Base-by-base conservation (phyloP, 2,329 filamentous ascomycete genomes). In the Pseudogymnoascus sp. region DNA sequence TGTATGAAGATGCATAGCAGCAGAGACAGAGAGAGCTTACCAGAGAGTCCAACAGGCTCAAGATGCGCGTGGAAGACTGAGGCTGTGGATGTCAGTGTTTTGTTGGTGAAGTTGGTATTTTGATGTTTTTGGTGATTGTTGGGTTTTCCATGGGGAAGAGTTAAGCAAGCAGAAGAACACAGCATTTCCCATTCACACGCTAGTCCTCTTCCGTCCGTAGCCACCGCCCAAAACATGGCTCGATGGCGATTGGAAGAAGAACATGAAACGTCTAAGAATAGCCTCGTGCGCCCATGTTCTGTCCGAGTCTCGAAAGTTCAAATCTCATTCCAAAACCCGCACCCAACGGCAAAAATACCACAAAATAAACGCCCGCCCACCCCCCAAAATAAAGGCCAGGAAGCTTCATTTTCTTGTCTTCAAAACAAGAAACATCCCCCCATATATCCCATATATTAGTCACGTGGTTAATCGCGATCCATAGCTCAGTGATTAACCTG, bases 211-310 rank as follows among this genome's bases (percentile, higher is more conserved):
- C 10, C 37, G 57, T 37, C 31, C 4, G 10, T 61, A 51, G 21
- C 16, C 31, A 41, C 14, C 48, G n/a, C 13, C 19, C 45, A 23
- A 54, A 51, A 54, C 48, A 36, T 21, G 31, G 57, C 36, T 36
- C 57, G 31, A 61, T 25, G 31, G 31, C 36, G 57, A 61, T 61
- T 61, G 57, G 57, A 37, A 41, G 57, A 61, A 41, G 57, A 41
- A 61, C 37, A 37, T 61, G 57, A 61, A 61, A 61, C 57, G 57
- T 61, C 57, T 61, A 61, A 37, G 19, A 37, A 37, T 61, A 61
- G 31, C 57, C 6, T 41, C 57, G 37, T 61, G 57, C 34, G 57
- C 37, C 37, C 31, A 39, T 61, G 31, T 60, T 61, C 57, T 61
- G 34, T 37, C 34, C 57, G 57, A 61, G 57, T 61, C 57, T 61